A percentile compares a stretch with the other conserved stretches of the same genome.
These are phyloP conservation scores for Blastobotrys indianensis DNA, from an alignment of 1,139 yeast species.

Conservation along the genomic window DNA sequence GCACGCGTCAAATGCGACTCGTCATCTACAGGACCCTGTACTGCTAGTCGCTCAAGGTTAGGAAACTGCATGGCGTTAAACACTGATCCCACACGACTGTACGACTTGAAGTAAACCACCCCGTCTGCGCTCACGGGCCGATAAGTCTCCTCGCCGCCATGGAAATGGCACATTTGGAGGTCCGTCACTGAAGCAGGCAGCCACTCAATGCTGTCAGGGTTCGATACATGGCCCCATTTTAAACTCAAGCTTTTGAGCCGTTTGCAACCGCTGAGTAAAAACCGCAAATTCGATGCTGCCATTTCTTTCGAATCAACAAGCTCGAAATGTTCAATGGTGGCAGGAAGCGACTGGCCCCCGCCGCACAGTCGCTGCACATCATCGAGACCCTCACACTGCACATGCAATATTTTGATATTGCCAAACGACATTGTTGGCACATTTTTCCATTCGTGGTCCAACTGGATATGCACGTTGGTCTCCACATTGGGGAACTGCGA, in stretches of 20 bases:
- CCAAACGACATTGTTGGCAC: constrained; percentile 6
- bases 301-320: constrained; percentile 11
- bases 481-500: constrained; percentile 9
- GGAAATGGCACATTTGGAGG: constrained; percentile 13
- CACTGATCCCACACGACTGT: constrained; percentile 13
- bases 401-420: constrained; percentile 11
- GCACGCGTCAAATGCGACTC: constrained; percentile 11
- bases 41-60: constrained; percentile 13
- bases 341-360: constrained; percentile 7
- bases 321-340: constrained; percentile 14
- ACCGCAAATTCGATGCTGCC: constrained; percentile 9
- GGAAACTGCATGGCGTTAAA: constrained; percentile 12
- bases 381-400: constrained; percentile 12
- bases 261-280: constrained; percentile 10
- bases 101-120: constrained; percentile 14
- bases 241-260: constrained; percentile 9
- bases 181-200: constrained; percentile 12
- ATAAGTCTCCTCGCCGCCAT: constrained; percentile 1
- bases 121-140: constrained; percentile 8
- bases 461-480: constrained; percentile 8
- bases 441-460: background rate
- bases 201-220: constrained; percentile 14
- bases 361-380: constrained; percentile 11
- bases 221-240: constrained; percentile 15
- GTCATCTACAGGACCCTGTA: constrained; percentile 15